Base-by-base conservation (phyloP, 169 alveolate species). In the Plasmodium malariae region DNA sequence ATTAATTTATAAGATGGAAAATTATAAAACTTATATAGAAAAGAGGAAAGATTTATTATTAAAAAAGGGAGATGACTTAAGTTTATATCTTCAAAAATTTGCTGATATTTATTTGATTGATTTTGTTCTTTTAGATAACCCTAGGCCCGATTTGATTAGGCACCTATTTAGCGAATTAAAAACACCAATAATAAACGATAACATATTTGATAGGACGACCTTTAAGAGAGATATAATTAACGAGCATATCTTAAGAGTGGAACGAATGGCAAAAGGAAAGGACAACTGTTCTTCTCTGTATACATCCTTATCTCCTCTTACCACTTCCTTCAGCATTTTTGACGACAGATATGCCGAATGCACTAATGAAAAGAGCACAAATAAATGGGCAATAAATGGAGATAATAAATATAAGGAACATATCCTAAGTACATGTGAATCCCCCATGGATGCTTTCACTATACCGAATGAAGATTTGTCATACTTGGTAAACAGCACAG, bases 161-260 rank as follows among this genome's bases (percentile, higher is more conserved):
- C 59, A 57, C 14, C 57, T 86, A 36, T 86, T 86, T 45, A 86
- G 78, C 21, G 92, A 86, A 70, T 3, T 70, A 32, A 86, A 69
- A 17, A 86, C 92, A 17, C 92, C 92, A 6, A 70, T 86, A 69
- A 86, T 86, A 59, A 69, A 86, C 70, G 92, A 86, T 43, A 86
- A 14, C n/a, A 32, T 86, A 57, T 86, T 86, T 69, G 65, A 86
- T 24, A 70, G 48, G 49, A 70, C 34, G 12, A n/a, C 24, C 11
- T 70, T 57, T 72, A 86, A 86, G 57, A 57, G 34, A 12, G 87
- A 68, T 32, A 57, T 70, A 32, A 86, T 70, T 57, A 72, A 62
- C 57, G 71, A 86, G 32, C 24, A 24, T 12, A 55, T 86, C 26
- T 80, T 65, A 40, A 12, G 2, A 55, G 24, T 21, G 36, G 26